Conservation (phyloP, 1,284 basidiomycete genomes). For the Tilletia horrida region DNA sequence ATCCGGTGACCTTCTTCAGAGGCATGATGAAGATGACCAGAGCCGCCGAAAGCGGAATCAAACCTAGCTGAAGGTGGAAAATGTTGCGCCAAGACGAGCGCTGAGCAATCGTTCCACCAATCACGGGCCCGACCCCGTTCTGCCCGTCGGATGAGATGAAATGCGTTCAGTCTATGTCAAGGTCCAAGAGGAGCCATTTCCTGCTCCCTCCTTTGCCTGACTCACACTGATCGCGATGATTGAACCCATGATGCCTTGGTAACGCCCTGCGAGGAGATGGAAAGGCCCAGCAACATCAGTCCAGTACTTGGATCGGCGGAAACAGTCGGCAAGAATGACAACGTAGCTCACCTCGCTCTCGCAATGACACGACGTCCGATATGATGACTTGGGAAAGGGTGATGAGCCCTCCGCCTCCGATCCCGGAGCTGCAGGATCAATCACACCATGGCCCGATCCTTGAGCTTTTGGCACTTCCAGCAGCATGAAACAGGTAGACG, state of each 20-base stretch:
- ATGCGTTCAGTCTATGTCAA: too few relatives aligned
- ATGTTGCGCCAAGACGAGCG: conserved; percentile 9
- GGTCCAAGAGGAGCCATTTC: not conserved
- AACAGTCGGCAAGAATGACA: too few relatives aligned
- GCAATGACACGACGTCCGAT: conserved; percentile 62
- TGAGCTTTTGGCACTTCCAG: too few relatives aligned
- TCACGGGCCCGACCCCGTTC: not conserved
- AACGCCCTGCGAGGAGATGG: conserved; percentile 50
- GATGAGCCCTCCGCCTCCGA: not conserved
- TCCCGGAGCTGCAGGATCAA: not conserved
- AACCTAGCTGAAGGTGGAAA: conserved; percentile 12
- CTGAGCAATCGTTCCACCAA: not conserved
- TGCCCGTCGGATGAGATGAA: too few relatives aligned
- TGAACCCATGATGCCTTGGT: conserved; percentile 50
- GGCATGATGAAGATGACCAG: conserved; percentile 67
- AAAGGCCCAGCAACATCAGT: not conserved
- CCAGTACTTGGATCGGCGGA: too few relatives aligned
- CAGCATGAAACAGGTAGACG: too few relatives aligned
- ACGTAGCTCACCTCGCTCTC: conserved; percentile 9
- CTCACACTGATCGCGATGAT: not conserved
- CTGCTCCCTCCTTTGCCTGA: too few relatives aligned
- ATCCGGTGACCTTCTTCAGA: conserved; percentile 65
- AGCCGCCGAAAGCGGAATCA: conserved; percentile 61
- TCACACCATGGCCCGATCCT: too few relatives aligned
- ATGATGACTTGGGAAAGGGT: conserved; percentile 54